Conservation (phyloP, 2,329 filamentous ascomycete genomes). For the Arthrinium phaeospermum region DNA sequence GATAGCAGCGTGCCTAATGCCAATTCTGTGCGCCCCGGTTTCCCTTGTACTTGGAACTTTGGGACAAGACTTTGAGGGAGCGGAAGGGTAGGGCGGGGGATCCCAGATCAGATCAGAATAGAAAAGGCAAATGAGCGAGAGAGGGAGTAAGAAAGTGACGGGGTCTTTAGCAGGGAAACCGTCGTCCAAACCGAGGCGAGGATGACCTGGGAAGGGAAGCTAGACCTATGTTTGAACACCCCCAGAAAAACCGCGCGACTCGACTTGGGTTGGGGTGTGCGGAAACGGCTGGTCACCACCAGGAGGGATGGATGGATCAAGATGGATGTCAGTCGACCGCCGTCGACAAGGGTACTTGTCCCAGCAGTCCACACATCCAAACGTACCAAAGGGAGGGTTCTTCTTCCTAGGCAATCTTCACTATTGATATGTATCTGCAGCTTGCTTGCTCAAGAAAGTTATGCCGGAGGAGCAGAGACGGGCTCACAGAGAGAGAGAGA, state of each 20-base stretch:
- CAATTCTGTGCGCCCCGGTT: conserved; percentile 15
- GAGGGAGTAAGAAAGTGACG: conserved; percentile 17
- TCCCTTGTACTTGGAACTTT: conserved; percentile 10
- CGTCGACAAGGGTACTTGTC: background rate
- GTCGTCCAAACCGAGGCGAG: conserved; percentile 12
- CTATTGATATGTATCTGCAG: background rate
- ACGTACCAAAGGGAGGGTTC: background rate
- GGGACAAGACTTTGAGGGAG: conserved; percentile 5
- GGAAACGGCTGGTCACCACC: conserved; percentile 12
- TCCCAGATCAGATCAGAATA: conserved; percentile 17
- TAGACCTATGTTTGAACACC: conserved; percentile 6
- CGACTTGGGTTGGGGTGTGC: conserved; percentile 8
- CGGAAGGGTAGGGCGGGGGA: conserved; percentile 18
- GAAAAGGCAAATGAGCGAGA: conserved; percentile 3
- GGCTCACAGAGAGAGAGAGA: no score
- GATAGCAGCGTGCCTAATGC: conserved; percentile 19
- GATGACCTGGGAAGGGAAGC: conserved; percentile 8
- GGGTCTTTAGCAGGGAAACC: conserved; percentile 16
- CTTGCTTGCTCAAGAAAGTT: no score
- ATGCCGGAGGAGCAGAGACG: no score
- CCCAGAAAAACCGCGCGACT: background rate
- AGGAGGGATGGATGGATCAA: background rate
- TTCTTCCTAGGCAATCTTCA: no score
- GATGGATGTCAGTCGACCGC: background rate
- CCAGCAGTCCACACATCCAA: background rate